phyloP scores from a whole-genome alignment of 257 asterid species.

The Verbascum thapsus region DNA sequence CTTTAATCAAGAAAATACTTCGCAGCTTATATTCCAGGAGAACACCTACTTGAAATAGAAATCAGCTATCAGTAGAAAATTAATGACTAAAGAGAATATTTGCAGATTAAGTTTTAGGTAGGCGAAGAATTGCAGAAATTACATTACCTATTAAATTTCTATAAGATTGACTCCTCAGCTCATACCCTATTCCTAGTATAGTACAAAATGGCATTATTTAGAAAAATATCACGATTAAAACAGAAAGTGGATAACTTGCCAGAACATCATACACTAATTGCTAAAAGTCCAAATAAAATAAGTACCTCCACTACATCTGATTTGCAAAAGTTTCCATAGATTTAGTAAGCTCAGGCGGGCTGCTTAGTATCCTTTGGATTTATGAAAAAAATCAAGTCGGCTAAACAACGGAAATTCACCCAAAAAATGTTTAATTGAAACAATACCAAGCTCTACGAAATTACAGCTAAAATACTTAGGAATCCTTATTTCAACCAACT shows the following conservation, averaged over 20 bases:
- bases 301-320: conserved; percentile 9
- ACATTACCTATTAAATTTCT: neutral
- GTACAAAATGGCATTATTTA: conserved; percentile 2
- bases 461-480: conserved; percentile 12
- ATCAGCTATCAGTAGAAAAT: conserved; percentile 18
- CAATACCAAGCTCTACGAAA: neutral
- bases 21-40: conserved; percentile 5
- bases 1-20: conserved; percentile 15
- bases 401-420: neutral
- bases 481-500: conserved; percentile 11
- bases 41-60: conserved; percentile 3
- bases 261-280: neutral
- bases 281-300: too few species aligned
- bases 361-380: conserved; percentile 1
- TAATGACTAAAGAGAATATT: neutral
- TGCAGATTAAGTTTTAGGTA: conserved; percentile 17
- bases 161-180: too few species aligned
- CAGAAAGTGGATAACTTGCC: too few species aligned
- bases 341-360: neutral
- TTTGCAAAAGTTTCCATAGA: conserved; percentile 12
- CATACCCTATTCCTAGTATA: neutral
- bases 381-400: conserved; percentile 1
- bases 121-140: neutral
- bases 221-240: too few species aligned
- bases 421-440: neutral